Evolutionary conservation across 2,329 filamentous ascomycete species (phyloP), one percentile per base, ranked within the genome.

Genomic region (Diaporthe citrichinensis): DNA sequence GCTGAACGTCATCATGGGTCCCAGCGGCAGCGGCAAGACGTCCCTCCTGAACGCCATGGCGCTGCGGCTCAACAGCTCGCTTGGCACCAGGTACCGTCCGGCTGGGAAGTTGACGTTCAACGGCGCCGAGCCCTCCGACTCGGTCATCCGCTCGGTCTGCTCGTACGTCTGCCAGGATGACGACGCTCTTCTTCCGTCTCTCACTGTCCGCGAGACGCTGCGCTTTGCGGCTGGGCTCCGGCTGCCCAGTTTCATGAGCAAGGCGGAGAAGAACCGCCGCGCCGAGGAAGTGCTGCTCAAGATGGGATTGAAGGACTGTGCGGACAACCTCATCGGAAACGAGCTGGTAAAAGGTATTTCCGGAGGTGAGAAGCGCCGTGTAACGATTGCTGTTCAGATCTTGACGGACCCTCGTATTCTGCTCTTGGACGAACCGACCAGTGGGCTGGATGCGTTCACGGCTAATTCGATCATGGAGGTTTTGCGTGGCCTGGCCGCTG

Each of bases 161-260:
- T 95, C 93, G 0, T 95, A 94, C 77, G 94, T 95, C 9, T 94
- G 92, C 31, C 94, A 95, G 78, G 93, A 95, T 76, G 94, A 95
- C 74, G 93, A 95, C 79, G 94, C 93, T 1, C 85, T 96, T 2
- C 86, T 95, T 9, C 91, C 94, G 1, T 94, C 92, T 0, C 85
- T 95, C 28, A 95, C 94, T 0, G 94, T 96, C 0, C 90, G 94
- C 1, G 94, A 96, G 80, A 95, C 93, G 0, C 86, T 96, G 1
- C 88, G 86, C 0, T 94, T 94, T 81, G 91, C 94, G 3, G 94
- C 94, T 3, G 92, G 92, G 1, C 86, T 96, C 20, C 89, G 94
- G 8, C 87, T 95, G 3, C 93, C 94, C 0, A 88, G 88, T 0
- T 94, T 91, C 84, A 94, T 95, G 92, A 90, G 89, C 31, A 91